Base-by-base conservation (phyloP, 179 eudicot genomes). In the Monotropa hypopitys region DNA sequence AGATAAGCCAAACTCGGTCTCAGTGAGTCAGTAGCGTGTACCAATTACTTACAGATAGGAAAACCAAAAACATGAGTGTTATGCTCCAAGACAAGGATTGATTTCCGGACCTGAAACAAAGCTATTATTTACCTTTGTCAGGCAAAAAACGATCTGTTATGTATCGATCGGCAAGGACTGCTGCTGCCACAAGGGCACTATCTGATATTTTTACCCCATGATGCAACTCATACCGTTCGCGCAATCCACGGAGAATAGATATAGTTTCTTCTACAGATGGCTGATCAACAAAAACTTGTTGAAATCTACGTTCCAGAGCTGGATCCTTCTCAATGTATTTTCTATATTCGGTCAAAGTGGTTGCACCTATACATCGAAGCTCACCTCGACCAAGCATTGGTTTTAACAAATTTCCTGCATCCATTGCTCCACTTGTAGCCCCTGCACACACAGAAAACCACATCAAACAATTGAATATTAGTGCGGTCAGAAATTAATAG, bases 311-410 rank as follows among this genome's bases (percentile, higher is more conserved):
- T 81, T 92, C 98, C 70, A 94, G 86, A 80, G 98, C 98, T 80
- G 98, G 89, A 77, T 94, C 98, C 83, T 94, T 94, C 82, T 94
- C 98, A 46, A 93, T 88, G 80, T 93, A 93, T 82, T 92, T 93
- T 77, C 98, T 84, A 73, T 93, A 93, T 85, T 93, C 98, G 42
- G 85, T 92, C 72, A 93, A 82, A 32, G 98, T 93, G 21, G 98
- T 93, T 76, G 98, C 98, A 67, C 98, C 98, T 67, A 93, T 89
- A 83, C 98, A 93, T 51, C 98, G 87, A 26, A 94, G 93, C 81
- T 94, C 98, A 76, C 98, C 98, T 12, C 98, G 88, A 35, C 98
- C 98, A 67, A 94, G 92, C 97, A 95, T 93, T 45, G 97, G 99
- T 81, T 92, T 95, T 77, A 92, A 78, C 83, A 95, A 81, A 82